Conservation (phyloP, 2,329 filamentous ascomycete genomes). For the Mycocentrospora acerina region DNA sequence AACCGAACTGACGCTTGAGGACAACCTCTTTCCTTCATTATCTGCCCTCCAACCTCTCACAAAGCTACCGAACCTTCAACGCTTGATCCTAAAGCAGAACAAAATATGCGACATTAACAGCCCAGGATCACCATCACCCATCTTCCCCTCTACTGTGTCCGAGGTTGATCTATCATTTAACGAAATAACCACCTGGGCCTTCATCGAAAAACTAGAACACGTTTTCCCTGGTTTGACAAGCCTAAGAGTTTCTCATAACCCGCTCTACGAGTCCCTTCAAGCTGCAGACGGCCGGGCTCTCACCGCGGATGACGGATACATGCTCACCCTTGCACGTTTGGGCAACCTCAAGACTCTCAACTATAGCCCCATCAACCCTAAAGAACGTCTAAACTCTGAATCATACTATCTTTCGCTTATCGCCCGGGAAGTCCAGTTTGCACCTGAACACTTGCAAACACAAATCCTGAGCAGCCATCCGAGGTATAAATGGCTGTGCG, state of each 20-base stretch:
- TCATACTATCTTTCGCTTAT: slow-evolving; percentile 91
- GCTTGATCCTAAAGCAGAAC: slow-evolving; percentile 72
- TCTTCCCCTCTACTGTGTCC: slow-evolving; percentile 35
- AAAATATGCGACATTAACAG: slow-evolving; percentile 55
- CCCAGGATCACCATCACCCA: slow-evolving; percentile 12
- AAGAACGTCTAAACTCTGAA: slow-evolving; percentile 84
- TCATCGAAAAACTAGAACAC: slow-evolving; percentile 67
- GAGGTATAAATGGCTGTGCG: slow-evolving; percentile 73
- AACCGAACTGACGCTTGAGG: slow-evolving; percentile 68
- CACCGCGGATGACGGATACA: slow-evolving; percentile 78
- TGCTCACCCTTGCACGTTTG: slow-evolving; percentile 81
- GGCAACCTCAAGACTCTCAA: slow-evolving; percentile 69
- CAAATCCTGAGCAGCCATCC: slow-evolving; percentile 66
- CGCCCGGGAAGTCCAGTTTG: slow-evolving; percentile 68
- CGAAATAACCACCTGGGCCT: slow-evolving; percentile 61
- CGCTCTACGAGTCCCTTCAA: slow-evolving; percentile 67
- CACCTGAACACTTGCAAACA: slow-evolving; percentile 55
- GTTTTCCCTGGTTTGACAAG: slow-evolving; percentile 73
- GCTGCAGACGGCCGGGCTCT: slow-evolving; percentile 45
- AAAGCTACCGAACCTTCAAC: slow-evolving; percentile 55
- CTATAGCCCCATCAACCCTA: slow-evolving; percentile 65
- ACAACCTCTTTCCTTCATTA: slow-evolving; percentile 66
- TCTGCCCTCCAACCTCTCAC: slow-evolving; percentile 61
- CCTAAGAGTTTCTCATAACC: slow-evolving; percentile 83
- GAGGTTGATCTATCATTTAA: slow-evolving; percentile 52